These are phyloP conservation scores for Cystobasidiaceae sp. DNA, from an alignment of 1,284 basidiomycete species.

Conservation along the genomic window DNA sequence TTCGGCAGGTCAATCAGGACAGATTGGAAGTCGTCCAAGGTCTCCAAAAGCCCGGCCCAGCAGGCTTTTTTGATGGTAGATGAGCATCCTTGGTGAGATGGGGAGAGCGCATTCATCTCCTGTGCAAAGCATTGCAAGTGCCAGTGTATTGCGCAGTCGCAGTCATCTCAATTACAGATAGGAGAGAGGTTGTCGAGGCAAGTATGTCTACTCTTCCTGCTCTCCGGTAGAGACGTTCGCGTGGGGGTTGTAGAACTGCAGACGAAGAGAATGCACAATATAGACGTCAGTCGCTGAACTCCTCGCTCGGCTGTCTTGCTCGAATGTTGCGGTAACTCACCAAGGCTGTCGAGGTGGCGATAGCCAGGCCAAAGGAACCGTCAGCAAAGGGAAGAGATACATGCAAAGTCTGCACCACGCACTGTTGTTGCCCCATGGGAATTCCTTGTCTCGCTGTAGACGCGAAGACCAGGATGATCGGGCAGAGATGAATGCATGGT, in stretches of 20 bases:
- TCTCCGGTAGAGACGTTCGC: slow-evolving; percentile 17
- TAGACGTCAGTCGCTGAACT: not conserved
- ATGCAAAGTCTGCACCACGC: slow-evolving; percentile 12
- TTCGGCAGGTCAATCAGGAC: too few species aligned
- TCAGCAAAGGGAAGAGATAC: not conserved
- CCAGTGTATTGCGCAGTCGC: not conserved
- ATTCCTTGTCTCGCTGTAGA: slow-evolving; percentile 31
- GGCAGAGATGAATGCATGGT: not conserved
- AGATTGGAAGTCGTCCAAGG: too few species aligned
- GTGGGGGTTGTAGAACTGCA: slow-evolving; percentile 29
- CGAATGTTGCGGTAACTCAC: too few species aligned
- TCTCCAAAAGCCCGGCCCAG: too few species aligned
- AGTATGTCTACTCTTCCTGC: not conserved
- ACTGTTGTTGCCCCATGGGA: slow-evolving; percentile 25
- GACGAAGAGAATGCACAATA: not conserved
- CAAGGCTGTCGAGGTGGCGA: too few species aligned
- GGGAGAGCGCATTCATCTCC: too few species aligned
- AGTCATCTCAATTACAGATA: not conserved
- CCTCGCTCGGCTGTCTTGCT: too few species aligned
- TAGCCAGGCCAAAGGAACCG: too few species aligned
- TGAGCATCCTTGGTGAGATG: too few species aligned
- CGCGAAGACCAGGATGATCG: not conserved
- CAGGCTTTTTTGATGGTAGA: too few species aligned
- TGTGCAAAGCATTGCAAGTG: too few species aligned
- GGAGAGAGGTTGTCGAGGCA: not conserved